Conservation (phyloP, 2,329 filamentous ascomycete species). For the Nannizziopsis barbatae region DNA sequence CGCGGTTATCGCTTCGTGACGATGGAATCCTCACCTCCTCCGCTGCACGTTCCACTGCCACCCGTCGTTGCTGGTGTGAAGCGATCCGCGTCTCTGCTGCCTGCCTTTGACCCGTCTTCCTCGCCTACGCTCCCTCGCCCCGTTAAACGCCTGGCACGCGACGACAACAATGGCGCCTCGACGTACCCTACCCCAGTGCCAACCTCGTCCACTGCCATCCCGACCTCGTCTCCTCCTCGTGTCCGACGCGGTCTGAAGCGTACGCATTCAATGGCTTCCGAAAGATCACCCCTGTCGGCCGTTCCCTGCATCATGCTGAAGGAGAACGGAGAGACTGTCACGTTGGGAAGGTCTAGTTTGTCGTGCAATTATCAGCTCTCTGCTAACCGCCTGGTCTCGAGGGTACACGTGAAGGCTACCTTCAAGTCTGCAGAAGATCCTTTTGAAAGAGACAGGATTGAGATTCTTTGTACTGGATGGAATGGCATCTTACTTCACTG, state of each 20-base stretch:
- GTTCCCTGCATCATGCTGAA: conserved; percentile 74
- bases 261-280: conserved; percentile 54
- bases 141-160: conserved; percentile 37
- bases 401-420: conserved; percentile 79
- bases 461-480: conserved; percentile 88
- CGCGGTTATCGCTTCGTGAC: conserved; percentile 13
- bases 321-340: conserved; percentile 66
- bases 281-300: conserved; percentile 70
- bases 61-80: conserved; percentile 31
- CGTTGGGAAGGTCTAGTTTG: conserved; percentile 88
- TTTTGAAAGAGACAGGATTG: conserved; percentile 64
- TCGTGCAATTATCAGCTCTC: conserved; percentile 94
- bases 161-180: conserved; percentile 31
- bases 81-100: conserved; percentile 38
- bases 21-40: conserved; percentile 34
- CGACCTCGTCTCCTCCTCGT: conserved; percentile 72
- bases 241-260: conserved; percentile 48
- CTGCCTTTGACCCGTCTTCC: conserved; percentile 41
- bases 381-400: conserved; percentile 81
- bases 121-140: conserved; percentile 40
- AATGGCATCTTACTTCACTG: conserved; percentile 91
- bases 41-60: conserved; percentile 23
- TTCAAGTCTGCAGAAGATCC: conserved; percentile 61
- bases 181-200: conserved; percentile 90
- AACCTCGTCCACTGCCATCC: conserved; percentile 83